Evolutionary conservation across 2,329 filamentous ascomycete genomes (phyloP).

Genomic region (Aspergillus transmontanensis): DNA sequence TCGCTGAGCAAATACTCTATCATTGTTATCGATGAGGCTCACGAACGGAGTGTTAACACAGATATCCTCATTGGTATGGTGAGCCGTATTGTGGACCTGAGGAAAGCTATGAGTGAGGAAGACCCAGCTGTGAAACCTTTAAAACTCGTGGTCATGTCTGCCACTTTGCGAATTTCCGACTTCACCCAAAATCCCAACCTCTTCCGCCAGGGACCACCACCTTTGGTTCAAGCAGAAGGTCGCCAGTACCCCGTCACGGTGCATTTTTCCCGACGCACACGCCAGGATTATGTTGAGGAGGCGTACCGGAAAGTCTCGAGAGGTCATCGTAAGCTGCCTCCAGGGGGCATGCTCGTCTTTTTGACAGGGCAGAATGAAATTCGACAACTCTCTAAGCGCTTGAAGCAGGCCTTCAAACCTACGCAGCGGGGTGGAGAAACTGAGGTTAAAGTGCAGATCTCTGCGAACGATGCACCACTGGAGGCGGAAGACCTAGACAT

Average conservation of each 20-base stretch:
- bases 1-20: constrained; percentile 86
- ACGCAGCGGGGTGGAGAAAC: constrained; percentile 53
- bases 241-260: constrained; percentile 87
- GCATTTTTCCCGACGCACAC: constrained; percentile 83
- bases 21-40: constrained; percentile 93
- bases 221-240: constrained; percentile 85
- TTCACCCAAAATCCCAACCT: constrained; percentile 81
- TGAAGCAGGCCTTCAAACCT: constrained; percentile 69
- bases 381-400: constrained; percentile 72
- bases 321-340: constrained; percentile 86
- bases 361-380: constrained; percentile 95
- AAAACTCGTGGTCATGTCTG: constrained; percentile 98
- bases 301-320: constrained; percentile 82
- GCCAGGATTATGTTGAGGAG: constrained; percentile 87
- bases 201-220: constrained; percentile 73
- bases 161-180: constrained; percentile 86
- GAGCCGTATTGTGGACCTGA: constrained; percentile 84
- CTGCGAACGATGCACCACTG: constrained; percentile 74
- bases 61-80: constrained; percentile 98
- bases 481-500: constrained; percentile 89
- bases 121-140: constrained; percentile 73
- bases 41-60: constrained; percentile 96
- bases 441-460: constrained; percentile 71
- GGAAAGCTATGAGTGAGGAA: constrained; percentile 73
- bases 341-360: constrained; percentile 90